phyloP scores from a whole-genome alignment of 257 asterid species.

The Hygrophila difformis region DNA sequence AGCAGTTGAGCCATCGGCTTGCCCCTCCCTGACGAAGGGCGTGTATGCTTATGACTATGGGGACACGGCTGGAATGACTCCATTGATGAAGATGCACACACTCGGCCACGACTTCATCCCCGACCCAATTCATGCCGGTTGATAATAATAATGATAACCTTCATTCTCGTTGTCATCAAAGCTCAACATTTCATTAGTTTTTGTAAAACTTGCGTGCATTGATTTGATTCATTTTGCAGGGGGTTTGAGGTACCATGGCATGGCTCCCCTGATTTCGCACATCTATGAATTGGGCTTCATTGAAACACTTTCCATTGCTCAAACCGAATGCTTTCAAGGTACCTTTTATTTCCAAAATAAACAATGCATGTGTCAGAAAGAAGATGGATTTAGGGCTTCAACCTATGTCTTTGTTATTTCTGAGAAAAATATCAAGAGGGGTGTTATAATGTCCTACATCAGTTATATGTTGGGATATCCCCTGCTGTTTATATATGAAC shows the following conservation, averaged over 20 bases:
- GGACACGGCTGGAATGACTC: slow-evolving; percentile 95
- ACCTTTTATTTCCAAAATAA: neutral
- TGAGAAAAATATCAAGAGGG: too few species aligned
- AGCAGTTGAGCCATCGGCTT: slow-evolving; percentile 92
- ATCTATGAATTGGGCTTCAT: slow-evolving; percentile 66
- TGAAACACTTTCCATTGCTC: slow-evolving; percentile 78
- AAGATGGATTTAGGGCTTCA: too few species aligned
- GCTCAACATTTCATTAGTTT: too few species aligned
- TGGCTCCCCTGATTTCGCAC: slow-evolving; percentile 92
- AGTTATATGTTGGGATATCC: too few species aligned
- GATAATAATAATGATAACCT: too few species aligned
- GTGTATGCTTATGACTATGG: slow-evolving; percentile 88
- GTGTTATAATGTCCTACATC: too few species aligned
- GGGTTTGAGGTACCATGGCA: slow-evolving; percentile 91
- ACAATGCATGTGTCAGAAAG: neutral
- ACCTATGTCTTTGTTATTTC: too few species aligned
- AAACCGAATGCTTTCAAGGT: slow-evolving; percentile 89
- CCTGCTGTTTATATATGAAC: too few species aligned
- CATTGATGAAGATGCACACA: slow-evolving; percentile 96
- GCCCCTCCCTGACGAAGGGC: slow-evolving; percentile 91
- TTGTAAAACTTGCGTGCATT: too few species aligned
- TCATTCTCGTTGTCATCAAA: too few species aligned
- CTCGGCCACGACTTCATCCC: slow-evolving; percentile 96
- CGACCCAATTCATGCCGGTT: slow-evolving; percentile 92
- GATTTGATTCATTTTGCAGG: slow-evolving; percentile 33